Conservation (phyloP, 345 rosid species). For the Crucihimalaya himalaica region DNA sequence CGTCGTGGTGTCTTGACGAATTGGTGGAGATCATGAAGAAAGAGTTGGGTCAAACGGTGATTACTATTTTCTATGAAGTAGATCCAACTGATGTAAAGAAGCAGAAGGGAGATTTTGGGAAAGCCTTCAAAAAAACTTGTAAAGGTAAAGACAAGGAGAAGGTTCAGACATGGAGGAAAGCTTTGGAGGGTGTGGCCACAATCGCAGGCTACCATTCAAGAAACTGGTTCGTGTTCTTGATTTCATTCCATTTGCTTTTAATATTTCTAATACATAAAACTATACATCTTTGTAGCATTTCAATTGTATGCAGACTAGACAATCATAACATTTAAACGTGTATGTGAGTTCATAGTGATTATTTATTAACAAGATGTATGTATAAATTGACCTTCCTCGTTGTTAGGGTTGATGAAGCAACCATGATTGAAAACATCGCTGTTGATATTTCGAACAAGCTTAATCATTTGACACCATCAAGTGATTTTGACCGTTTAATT, state of each 20-base stretch:
- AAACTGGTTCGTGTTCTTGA: not conserved
- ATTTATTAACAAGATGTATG: too few species aligned
- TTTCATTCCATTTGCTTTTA: not conserved
- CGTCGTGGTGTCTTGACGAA: conserved; percentile 5
- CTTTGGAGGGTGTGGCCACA: not conserved
- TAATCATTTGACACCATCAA: not conserved
- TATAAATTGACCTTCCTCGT: too few species aligned
- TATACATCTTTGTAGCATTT: not conserved
- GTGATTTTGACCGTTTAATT: not conserved
- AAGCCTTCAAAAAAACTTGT: not conserved
- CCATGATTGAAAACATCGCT: not conserved
- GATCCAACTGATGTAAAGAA: not conserved
- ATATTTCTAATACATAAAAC: too few species aligned
- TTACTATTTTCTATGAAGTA: not conserved
- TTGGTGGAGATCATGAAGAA: not conserved
- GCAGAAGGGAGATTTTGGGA: not conserved
- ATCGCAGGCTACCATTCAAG: not conserved
- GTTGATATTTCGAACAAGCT: not conserved
- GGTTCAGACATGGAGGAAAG: not conserved
- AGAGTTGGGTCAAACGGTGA: not conserved
- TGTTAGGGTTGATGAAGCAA: not conserved
- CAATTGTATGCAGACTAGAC: not conserved
- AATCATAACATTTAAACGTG: too few species aligned
- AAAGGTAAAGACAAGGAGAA: not conserved
- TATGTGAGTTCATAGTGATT: not conserved